Percentiles rank a stretch among this genome's conserved stretches.
phyloP scores from a whole-genome alignment of 192 early-diverging fungal genomes.

The Paraglomus brasilianum region DNA sequence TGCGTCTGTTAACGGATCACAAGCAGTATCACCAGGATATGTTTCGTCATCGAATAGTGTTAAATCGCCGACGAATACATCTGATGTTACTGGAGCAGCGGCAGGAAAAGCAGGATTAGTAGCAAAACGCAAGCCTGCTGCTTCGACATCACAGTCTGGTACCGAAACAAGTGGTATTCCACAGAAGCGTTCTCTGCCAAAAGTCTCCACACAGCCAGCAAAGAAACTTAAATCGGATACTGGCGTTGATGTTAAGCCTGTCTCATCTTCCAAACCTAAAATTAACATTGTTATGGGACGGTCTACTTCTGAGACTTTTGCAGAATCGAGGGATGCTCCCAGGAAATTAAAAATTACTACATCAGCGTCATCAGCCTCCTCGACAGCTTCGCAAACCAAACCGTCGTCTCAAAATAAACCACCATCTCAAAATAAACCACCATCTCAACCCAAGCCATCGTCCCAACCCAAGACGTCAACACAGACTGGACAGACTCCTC shows the following conservation, averaged over 20 bases:
- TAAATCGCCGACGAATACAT: slow-evolving; percentile 29
- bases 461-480: not conserved
- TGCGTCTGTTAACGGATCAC: slow-evolving; percentile 35
- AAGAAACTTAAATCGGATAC: slow-evolving; percentile 12
- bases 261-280: slow-evolving; percentile 9
- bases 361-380: slow-evolving; percentile 5
- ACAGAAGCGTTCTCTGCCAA: slow-evolving; percentile 9
- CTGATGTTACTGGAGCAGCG: slow-evolving; percentile 41
- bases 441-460: not conserved
- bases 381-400: not conserved
- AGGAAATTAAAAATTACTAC: not conserved
- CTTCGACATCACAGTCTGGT: slow-evolving; percentile 28
- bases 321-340: too few species aligned
- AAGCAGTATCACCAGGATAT: slow-evolving; percentile 33
- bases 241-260: slow-evolving; percentile 45
- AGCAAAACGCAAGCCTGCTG: slow-evolving; percentile 30
- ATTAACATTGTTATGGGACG: not conserved
- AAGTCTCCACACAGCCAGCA: not conserved
- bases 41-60: slow-evolving; percentile 30
- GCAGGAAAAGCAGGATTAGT: slow-evolving; percentile 29
- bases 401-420: not conserved
- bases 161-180: slow-evolving; percentile 6
- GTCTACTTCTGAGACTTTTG: too few species aligned
- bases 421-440: not conserved
- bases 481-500: not conserved